Evolutionary conservation across 108 stramenopile species (phyloP), one percentile per base, ranked within the genome.

Genomic region (Aurantiochytrium sp.): DNA sequence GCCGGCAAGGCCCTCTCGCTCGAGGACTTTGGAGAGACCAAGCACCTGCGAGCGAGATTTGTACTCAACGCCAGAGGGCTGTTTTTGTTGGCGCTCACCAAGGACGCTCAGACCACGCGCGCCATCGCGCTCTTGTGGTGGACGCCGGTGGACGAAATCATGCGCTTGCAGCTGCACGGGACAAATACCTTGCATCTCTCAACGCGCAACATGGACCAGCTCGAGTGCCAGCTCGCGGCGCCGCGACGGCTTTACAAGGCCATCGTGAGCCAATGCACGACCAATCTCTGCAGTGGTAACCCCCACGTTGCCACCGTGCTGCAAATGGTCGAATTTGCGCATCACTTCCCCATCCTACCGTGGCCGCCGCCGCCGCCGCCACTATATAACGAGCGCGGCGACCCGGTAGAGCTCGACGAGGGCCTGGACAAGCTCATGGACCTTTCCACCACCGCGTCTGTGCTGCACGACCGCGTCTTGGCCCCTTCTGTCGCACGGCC

Each of bases 361-460:
- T 81, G 73, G 73, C 73, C 73, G n/a, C 73, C 73, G 39, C 45
- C 73, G 21, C 73, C 73, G 1, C 73, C 73, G 42, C 45, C 73
- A 6, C 45, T 81, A 24, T 81, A 81, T 42, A 30, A 81, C 24
- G n/a, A n/a, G 24, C 73, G 73, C 2, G 73, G 73, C 12, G 42
- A 81, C 42, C 73, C 39, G 6, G 39, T 81, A 12, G 73, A 81
- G 39, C 39, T 81, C 45, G 73, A 81, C 30, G n/a, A 17, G 6
- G 12, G 15, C 19, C 39, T 81, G 0, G 73, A 81, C 39, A 81
- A 41, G 45, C 42, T 27, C 12, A 48, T 81, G 73, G 73, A 81
- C 45, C 73, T 81, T 81, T 48, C 73, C 12, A 48, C 73, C 6
- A 81, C 73, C 8, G 73, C 73, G 73, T 30, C 73, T 22, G 73